A percentile compares a stretch with the other conserved stretches of the same genome.
These are phyloP conservation scores for Mycena crocata DNA, from an alignment of 768 basidiomycete species.

Conservation along the genomic window DNA sequence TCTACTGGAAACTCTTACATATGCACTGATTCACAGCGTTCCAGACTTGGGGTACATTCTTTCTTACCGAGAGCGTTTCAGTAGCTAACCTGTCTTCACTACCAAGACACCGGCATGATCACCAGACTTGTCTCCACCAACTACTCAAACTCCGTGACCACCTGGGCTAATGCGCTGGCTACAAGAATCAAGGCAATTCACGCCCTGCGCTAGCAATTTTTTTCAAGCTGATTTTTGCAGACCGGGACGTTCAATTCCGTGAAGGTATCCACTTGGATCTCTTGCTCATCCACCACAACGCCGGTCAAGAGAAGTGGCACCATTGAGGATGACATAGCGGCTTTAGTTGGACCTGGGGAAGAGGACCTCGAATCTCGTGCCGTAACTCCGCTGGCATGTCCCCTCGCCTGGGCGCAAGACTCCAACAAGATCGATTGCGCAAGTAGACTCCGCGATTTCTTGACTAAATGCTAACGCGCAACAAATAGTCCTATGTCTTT, in stretches of 20 bases:
- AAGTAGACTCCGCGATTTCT: constrained; percentile 22
- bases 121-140: constrained; percentile 47
- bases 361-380: constrained; percentile 40
- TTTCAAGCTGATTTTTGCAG: constrained; percentile 32
- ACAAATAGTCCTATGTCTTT: constrained; percentile 55
- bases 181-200: constrained; percentile 53
- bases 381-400: constrained; percentile 57
- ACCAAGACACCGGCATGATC: constrained; percentile 54
- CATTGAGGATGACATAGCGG: constrained; percentile 47
- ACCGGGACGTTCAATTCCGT: constrained; percentile 45
- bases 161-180: constrained; percentile 54
- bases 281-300: constrained; percentile 52
- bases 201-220: too few species aligned
- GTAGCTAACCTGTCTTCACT: neutral
- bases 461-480: neutral
- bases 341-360: constrained; percentile 15
- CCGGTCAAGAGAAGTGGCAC: constrained; percentile 39
- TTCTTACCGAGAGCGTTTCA: neutral
- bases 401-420: constrained; percentile 61
- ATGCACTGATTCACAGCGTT: neutral
- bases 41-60: neutral
- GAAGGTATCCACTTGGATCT: constrained; percentile 48
- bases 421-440: constrained; percentile 60
- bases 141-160: constrained; percentile 49
- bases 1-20: neutral